Evolutionary conservation across 148 eudicot species (phyloP), one percentile per base, ranked within the genome.

Genomic region (Hydrangea macrophylla): DNA sequence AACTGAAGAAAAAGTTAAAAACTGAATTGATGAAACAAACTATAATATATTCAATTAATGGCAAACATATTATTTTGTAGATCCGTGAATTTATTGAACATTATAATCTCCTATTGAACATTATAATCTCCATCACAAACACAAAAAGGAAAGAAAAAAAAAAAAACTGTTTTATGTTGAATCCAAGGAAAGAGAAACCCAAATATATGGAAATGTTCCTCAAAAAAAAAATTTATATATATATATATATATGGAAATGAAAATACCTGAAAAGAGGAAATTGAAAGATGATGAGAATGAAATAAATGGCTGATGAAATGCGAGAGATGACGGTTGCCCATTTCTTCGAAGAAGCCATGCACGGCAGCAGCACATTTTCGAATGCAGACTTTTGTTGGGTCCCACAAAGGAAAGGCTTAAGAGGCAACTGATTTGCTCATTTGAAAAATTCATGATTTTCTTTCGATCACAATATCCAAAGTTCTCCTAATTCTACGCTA

Each of bases 201-300:
- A 7, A 54, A 25, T 1, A n/a, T 2, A n/a, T n/a, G n/a, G n/a
- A n/a, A n/a, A n/a, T n/a, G n/a, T n/a, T n/a, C n/a, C n/a, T n/a
- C n/a, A n/a, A n/a, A n/a, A n/a, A n/a, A n/a, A n/a, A n/a, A n/a
- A n/a, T n/a, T n/a, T n/a, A n/a, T n/a, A n/a, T n/a, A n/a, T n/a
- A n/a, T n/a, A n/a, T n/a, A n/a, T n/a, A n/a, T 45, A 11, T 12
- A 11, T 15, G 53, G n/a, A 18, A 48, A 48, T 5, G 23, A 48
- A 48, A 30, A 23, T 28, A 88, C 94, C 94, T 85, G 84, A 88
- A 88, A 53, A 88, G 88, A 44, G 94, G 94, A 76, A 85, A 33
- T 75, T 85, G 90, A 26, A 82, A 51, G 70, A 88, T 78, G 63
- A 88, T 85, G 61, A 88, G 62, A 35, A 83, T 60, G 58, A 88